Evolutionary conservation across 2,329 filamentous ascomycete species (phyloP).

Genomic region (Pestalotiopsis sp.): DNA sequence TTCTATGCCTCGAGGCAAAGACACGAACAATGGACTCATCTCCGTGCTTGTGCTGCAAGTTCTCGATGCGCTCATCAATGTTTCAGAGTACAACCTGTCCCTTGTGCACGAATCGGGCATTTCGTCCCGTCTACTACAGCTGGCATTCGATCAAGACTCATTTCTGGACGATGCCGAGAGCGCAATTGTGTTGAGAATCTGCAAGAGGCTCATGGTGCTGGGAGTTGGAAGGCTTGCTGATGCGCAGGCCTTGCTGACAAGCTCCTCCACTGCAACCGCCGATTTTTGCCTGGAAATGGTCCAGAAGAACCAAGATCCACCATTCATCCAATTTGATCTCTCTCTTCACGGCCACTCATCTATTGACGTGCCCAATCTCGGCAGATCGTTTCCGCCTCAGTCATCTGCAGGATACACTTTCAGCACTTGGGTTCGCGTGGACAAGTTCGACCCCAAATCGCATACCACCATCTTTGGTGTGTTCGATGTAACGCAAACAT

Average conservation of each 20-base stretch:
- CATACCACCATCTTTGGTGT: constrained; percentile 97
- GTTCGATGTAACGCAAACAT: constrained; percentile 89
- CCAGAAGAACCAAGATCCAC: constrained; percentile 73
- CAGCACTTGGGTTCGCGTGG: constrained; percentile 84
- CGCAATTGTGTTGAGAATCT: constrained; percentile 66
- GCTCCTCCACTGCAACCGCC: constrained; percentile 55
- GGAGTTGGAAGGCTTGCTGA: constrained; percentile 83
- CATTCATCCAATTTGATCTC: constrained; percentile 93
- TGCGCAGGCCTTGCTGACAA: constrained; percentile 71
- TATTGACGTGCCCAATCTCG: constrained; percentile 85
- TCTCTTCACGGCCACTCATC: constrained; percentile 87
- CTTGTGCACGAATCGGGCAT: constrained; percentile 75
- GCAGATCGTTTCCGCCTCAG: constrained; percentile 80
- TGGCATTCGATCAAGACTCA: constrained; percentile 59
- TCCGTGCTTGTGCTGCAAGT: constrained; percentile 70
- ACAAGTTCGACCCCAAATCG: constrained; percentile 79
- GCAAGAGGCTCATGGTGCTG: constrained; percentile 69
- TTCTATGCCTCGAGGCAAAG: constrained; percentile 55
- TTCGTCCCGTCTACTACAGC: constrained; percentile 65
- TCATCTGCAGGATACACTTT: constrained; percentile 87
- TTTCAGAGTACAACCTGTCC: constrained; percentile 70
- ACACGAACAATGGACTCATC: constrained; percentile 46
- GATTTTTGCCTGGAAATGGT: constrained; percentile 77
- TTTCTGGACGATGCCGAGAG: constrained; percentile 58
- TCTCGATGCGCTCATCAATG: constrained; percentile 58